Percentiles rank a stretch among this genome's conserved stretches.
phyloP scores from a whole-genome alignment of 2,329 filamentous ascomycete species.

The Parascedosporium putredinis region DNA sequence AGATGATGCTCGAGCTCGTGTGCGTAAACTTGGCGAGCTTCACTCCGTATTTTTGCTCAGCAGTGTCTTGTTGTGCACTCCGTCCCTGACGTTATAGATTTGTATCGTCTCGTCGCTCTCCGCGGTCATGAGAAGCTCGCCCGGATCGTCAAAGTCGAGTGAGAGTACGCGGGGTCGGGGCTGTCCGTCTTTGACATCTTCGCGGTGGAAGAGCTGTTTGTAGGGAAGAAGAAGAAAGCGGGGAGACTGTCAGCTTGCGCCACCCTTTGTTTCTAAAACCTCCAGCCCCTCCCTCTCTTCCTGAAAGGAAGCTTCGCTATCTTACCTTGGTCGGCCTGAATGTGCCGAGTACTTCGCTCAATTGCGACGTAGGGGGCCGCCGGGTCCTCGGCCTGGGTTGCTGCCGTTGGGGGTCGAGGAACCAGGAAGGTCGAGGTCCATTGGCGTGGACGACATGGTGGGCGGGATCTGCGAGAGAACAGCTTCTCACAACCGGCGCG shows the following conservation, averaged over 20 bases:
- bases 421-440: constrained; percentile 42
- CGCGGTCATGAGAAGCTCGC: constrained; percentile 82
- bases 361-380: constrained; percentile 45
- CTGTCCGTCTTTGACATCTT: constrained; percentile 41
- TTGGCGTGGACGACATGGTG: constrained; percentile 41
- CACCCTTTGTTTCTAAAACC: too few species aligned
- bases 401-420: constrained; percentile 28
- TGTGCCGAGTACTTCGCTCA: constrained; percentile 65
- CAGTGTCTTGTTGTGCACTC: constrained; percentile 77
- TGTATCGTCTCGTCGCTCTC: constrained; percentile 93
- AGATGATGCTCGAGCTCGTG: constrained; percentile 80
- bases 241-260: neutral
- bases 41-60: constrained; percentile 91
- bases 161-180: constrained; percentile 64
- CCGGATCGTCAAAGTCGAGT: constrained; percentile 91
- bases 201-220: constrained; percentile 44
- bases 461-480: neutral
- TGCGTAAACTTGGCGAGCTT: constrained; percentile 93
- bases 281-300: too few species aligned
- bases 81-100: constrained; percentile 87
- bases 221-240: too few species aligned
- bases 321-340: constrained; percentile 75
- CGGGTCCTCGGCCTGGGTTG: constrained; percentile 39
- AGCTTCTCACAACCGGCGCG: too few species aligned
- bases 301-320: too few species aligned